A percentile compares a stretch with the other conserved stretches of the same genome.
These are phyloP conservation scores for Senna tora DNA, from an alignment of 306 rosid genomes.

Conservation along the genomic window DNA sequence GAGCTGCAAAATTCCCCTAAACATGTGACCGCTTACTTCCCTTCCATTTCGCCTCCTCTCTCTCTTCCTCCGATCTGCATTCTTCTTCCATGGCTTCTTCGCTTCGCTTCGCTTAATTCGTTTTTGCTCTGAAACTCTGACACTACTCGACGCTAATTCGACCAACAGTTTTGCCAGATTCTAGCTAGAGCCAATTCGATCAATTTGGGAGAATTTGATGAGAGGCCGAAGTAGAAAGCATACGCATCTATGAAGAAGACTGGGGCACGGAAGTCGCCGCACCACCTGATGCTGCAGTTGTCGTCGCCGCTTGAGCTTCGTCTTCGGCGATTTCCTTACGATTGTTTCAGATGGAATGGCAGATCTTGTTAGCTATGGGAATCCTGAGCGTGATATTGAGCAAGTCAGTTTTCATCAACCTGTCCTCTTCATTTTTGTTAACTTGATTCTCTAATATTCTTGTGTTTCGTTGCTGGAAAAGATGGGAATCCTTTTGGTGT, in stretches of 20 bases:
- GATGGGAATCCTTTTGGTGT: not conserved
- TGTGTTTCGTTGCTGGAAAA: not conserved
- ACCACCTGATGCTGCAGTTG: conserved; percentile 61
- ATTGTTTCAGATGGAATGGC: conserved; percentile 76
- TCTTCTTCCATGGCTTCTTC: not conserved
- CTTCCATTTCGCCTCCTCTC: conserved; percentile 42
- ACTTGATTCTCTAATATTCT: not conserved
- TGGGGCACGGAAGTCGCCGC: conserved; percentile 49
- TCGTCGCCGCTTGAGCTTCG: conserved; percentile 48
- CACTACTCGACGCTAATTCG: not conserved
- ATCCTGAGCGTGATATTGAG: conserved; percentile 60
- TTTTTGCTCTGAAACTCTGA: conserved; percentile 1
- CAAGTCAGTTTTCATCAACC: conserved; percentile 52
- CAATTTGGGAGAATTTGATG: conserved; percentile 49
- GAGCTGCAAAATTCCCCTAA: conserved; percentile 40
- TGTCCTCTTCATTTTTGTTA: not conserved
- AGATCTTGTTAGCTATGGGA: conserved; percentile 60
- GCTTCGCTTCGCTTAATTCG: not conserved
- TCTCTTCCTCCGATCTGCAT: conserved; percentile 35
- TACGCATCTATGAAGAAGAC: conserved; percentile 70
- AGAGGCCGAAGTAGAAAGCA: conserved; percentile 54
- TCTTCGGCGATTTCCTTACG: conserved; percentile 43
- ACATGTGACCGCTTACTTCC: conserved; percentile 44
- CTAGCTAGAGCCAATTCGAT: not conserved
- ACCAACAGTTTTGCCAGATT: not conserved